A percentile compares a stretch with the other conserved stretches of the same genome.
Evolutionary conservation across 768 basidiomycete species (phyloP).

Genomic region (Panaeolus cyanescens): DNA sequence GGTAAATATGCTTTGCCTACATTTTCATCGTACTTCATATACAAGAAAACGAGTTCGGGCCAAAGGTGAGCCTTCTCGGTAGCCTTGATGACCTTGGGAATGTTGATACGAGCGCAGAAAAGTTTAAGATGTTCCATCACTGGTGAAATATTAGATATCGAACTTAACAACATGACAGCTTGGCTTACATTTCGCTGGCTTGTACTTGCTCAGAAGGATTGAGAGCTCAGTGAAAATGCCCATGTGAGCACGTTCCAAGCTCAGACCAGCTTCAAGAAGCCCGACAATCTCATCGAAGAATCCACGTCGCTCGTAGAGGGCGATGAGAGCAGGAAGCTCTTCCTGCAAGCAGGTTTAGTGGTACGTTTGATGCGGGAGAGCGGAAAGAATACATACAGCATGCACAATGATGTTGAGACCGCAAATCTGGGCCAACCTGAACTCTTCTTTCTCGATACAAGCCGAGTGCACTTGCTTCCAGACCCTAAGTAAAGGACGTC

Average conservation of each 20-base stretch:
- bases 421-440: constrained; percentile 97
- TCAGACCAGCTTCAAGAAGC: constrained; percentile 92
- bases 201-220: constrained; percentile 92
- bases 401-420: constrained; percentile 98
- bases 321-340: constrained; percentile 72
- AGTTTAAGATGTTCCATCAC: constrained; percentile 99
- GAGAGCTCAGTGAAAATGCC: constrained; percentile 97
- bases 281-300: constrained; percentile 93
- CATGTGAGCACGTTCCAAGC: constrained; percentile 97
- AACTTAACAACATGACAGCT: background rate
- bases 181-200: constrained; percentile 83
- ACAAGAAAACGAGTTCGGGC: constrained; percentile 98
- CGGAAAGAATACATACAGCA: constrained; percentile 44
- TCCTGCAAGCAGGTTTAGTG: constrained; percentile 47
- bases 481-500: constrained; percentile 53
- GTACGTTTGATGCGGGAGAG: constrained; percentile 21
- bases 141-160: constrained; percentile 28
- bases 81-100: constrained; percentile 98
- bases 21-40: constrained; percentile 98
- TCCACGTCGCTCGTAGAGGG: constrained; percentile 87
- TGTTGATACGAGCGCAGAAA: constrained; percentile 95
- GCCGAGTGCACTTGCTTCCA: constrained; percentile 99
- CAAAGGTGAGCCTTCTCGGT: constrained; percentile 96
- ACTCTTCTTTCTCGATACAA: constrained; percentile 96
- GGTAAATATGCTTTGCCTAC: constrained; percentile 40